Conservation (phyloP, 164 flowering plant genomes). For the Liriodendron chinense region DNA sequence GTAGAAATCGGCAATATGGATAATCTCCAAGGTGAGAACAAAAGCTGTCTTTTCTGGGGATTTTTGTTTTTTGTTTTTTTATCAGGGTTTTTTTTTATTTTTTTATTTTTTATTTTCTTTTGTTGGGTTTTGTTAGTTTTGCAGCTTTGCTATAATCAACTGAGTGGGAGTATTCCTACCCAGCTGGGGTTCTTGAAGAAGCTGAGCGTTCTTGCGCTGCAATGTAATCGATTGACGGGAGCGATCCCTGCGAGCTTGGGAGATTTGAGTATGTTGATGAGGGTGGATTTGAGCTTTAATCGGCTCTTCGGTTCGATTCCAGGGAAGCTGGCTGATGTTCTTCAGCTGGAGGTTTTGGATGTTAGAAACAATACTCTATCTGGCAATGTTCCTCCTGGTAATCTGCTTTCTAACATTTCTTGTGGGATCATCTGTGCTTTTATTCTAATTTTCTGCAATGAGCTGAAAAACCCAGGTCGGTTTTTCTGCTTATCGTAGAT, state of each 20-base stretch:
- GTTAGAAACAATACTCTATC: slow-evolving; percentile 80
- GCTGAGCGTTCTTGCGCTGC: slow-evolving; percentile 72
- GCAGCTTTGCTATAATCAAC: slow-evolving; percentile 83
- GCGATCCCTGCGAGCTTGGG: slow-evolving; percentile 93
- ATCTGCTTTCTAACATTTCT: not conserved
- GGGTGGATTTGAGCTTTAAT: slow-evolving; percentile 90
- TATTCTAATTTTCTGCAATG: not conserved
- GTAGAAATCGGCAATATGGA: slow-evolving; percentile 62
- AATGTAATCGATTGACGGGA: slow-evolving; percentile 63
- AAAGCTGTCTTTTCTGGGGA: slow-evolving; percentile 4
- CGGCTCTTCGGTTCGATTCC: slow-evolving; percentile 79
- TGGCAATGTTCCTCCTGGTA: slow-evolving; percentile 84
- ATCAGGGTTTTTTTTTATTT: not conserved
- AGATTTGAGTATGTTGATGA: slow-evolving; percentile 43
- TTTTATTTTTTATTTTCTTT: not conserved
- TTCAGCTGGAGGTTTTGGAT: slow-evolving; percentile 57
- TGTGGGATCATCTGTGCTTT: not conserved
- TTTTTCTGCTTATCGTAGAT: no score
- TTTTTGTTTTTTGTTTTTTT: not conserved
- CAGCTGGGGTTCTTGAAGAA: slow-evolving; percentile 71
- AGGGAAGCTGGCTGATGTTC: slow-evolving; percentile 49
- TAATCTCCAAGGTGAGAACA: slow-evolving; percentile 69
- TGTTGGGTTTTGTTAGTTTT: slow-evolving; percentile 44
- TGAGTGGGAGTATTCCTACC: slow-evolving; percentile 79
- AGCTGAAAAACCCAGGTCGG: no score